phyloP scores from a whole-genome alignment of 371 early-diverging fungal genomes.

The Mortierella sp. region DNA sequence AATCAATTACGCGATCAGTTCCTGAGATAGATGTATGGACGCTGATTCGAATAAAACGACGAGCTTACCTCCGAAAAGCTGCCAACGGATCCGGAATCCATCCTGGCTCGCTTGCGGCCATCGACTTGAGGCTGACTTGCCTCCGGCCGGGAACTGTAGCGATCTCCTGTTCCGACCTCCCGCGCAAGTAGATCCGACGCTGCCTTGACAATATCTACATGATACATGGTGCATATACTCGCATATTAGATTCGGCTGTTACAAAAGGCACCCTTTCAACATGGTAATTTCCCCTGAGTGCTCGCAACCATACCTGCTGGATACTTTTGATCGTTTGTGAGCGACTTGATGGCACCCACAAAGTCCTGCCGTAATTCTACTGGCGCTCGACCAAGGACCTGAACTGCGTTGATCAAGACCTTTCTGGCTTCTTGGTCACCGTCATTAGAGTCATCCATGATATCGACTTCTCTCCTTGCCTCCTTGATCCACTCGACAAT shows the following conservation, averaged over 20 bases:
- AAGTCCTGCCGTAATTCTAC: not conserved
- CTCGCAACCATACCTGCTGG: not conserved
- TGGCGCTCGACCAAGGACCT: not conserved
- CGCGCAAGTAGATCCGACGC: not conserved
- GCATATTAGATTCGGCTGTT: not conserved
- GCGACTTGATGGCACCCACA: not conserved
- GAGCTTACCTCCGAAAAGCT: not conserved
- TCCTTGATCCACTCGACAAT: constrained; percentile 8
- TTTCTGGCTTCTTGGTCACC: not conserved
- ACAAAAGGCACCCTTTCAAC: not conserved
- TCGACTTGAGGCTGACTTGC: not conserved
- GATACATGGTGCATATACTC: not conserved
- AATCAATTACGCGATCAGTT: not conserved
- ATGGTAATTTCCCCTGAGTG: not conserved
- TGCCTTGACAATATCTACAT: not conserved
- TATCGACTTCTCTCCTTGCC: not conserved
- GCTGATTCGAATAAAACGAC: not conserved
- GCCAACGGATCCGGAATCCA: not conserved
- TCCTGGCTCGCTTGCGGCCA: not conserved
- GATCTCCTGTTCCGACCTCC: not conserved
- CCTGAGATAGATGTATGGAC: no score
- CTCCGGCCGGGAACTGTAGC: not conserved
- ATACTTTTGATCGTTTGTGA: not conserved
- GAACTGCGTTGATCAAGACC: not conserved
- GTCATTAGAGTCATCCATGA: not conserved